phyloP scores from a whole-genome alignment of 345 rosid genomes.

The Arabidopsis thaliana region TAIR10.1 NC_003070.9:10309001-10309500 shows the following conservation, averaged over 20 bases:
- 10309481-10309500: no score
- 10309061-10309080: slow-evolving; percentile 79
- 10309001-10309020: slow-evolving; percentile 53
- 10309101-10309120: neutral
- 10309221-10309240: rapidly evolving
- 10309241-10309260: neutral
- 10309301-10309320: slow-evolving; percentile 67
- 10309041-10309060: slow-evolving; percentile 52
- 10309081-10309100: slow-evolving; percentile 72
- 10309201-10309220: slow-evolving; percentile 90
- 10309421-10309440: no score
- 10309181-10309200: slow-evolving; percentile 61
- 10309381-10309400: slow-evolving; percentile 66
- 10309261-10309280: slow-evolving; percentile 84
- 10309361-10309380: slow-evolving; percentile 54
- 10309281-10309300: slow-evolving; percentile 52
- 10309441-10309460: no score
- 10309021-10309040: slow-evolving; percentile 66
- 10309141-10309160: slow-evolving; percentile 61
- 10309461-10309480: no score
- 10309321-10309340: slow-evolving; percentile 62
- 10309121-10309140: slow-evolving; percentile 49
- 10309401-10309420: neutral
- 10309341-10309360: slow-evolving; percentile 83
- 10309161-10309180: slow-evolving; percentile 62